Percentiles rank a stretch among this genome's conserved stretches.
phyloP scores from a whole-genome alignment of 2,329 filamentous ascomycete species.

The Calonectria pseudoturangicola region DNA sequence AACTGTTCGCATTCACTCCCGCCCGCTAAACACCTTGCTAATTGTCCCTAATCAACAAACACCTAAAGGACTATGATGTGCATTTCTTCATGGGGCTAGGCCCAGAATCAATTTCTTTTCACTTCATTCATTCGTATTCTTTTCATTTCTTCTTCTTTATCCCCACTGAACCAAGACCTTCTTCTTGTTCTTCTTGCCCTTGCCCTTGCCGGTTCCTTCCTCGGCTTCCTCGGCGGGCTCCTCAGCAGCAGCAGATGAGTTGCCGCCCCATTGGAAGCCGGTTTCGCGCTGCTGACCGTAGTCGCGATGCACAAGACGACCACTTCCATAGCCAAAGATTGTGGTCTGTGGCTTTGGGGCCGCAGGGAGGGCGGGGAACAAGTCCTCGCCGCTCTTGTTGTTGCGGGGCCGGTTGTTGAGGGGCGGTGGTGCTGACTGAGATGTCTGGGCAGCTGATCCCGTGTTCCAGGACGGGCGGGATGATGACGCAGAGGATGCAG shows the following conservation, averaged over 20 bases:
- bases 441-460: slow-evolving; percentile 53
- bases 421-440: slow-evolving; percentile 54
- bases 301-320: slow-evolving; percentile 73
- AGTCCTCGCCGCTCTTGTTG: slow-evolving; percentile 68
- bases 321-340: slow-evolving; percentile 76
- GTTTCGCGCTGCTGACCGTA: slow-evolving; percentile 66
- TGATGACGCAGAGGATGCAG: slow-evolving; percentile 47
- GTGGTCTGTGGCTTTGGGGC: slow-evolving; percentile 81
- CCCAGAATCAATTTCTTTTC: neutral
- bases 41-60: slow-evolving; percentile 9
- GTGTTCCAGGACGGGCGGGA: slow-evolving; percentile 57
- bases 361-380: slow-evolving; percentile 88
- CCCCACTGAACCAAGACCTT: slow-evolving; percentile 78
- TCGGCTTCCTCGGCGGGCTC: slow-evolving; percentile 53
- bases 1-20: neutral
- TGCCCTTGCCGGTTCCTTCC: slow-evolving; percentile 64
- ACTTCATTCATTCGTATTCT: neutral
- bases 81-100: neutral
- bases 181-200: slow-evolving; percentile 77
- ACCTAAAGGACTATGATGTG: neutral
- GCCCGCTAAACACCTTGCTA: slow-evolving; percentile 12
- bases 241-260: slow-evolving; percentile 52
- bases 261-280: slow-evolving; percentile 72
- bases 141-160: slow-evolving; percentile 53
- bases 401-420: slow-evolving; percentile 45